Evolutionary conservation across 805 yeast genomes (phyloP).

Genomic region (Schwanniomyces occidentalis): DNA sequence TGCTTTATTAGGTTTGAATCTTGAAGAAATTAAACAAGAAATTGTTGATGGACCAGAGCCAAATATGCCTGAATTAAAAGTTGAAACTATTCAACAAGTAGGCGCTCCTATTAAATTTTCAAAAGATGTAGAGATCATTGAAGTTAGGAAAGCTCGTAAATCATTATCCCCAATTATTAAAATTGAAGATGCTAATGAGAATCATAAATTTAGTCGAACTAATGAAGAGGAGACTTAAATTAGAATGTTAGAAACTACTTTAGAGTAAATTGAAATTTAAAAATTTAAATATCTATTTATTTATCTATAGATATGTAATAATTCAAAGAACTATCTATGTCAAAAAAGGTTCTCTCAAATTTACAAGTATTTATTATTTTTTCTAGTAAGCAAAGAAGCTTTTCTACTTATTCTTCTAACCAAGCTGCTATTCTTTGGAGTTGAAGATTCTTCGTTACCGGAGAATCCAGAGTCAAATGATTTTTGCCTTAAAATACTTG

Average conservation of each 20-base stretch:
- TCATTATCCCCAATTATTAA: constrained; percentile 5
- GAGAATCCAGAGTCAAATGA: constrained; percentile 24
- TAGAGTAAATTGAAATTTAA: too few species aligned
- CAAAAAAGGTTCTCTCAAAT: too few species aligned
- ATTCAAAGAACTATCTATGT: too few species aligned
- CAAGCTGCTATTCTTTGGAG: constrained; percentile 24
- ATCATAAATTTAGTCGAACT: too few species aligned
- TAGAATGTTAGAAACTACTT: too few species aligned
- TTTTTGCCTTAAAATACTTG: constrained; percentile 15
- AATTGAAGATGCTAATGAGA: background rate
- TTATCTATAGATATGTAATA: too few species aligned
- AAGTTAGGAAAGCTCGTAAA: constrained; percentile 13
- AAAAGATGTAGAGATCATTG: constrained; percentile 48
- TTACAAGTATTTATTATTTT: constrained; percentile 11
- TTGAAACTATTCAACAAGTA: constrained; percentile 68
- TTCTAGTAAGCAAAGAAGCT: constrained; percentile 31
- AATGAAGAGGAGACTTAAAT: too few species aligned
- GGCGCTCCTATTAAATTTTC: constrained; percentile 60
- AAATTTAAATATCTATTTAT: too few species aligned
- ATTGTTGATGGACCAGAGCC: constrained; percentile 73
- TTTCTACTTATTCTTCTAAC: constrained; percentile 33
- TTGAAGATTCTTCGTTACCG: constrained; percentile 8
- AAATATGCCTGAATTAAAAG: constrained; percentile 64
- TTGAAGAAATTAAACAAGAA: constrained; percentile 42
- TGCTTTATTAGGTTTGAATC: constrained; percentile 53